Evolutionary conservation across 345 rosid genomes (phyloP).

Genomic region (Gossypium turneri): DNA sequence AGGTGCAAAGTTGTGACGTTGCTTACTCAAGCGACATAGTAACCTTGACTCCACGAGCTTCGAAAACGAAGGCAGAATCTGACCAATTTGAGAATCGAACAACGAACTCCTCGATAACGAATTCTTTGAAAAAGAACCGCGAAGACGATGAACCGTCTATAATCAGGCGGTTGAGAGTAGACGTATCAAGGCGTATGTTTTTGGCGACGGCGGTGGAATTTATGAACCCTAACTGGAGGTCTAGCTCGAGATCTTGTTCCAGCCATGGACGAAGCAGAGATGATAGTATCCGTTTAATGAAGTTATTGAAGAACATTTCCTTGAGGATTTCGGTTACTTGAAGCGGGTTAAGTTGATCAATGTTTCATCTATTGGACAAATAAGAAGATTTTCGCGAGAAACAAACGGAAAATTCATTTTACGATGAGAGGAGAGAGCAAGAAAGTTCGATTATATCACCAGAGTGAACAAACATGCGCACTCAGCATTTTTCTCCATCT

Average conservation of each 20-base stretch:
- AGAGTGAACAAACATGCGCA: background rate
- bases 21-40: constrained; percentile 17
- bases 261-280: constrained; percentile 67
- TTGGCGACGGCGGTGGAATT: constrained; percentile 40
- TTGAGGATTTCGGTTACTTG: background rate
- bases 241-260: constrained; percentile 59
- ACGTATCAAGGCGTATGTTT: constrained; percentile 46
- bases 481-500: background rate
- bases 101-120: constrained; percentile 44
- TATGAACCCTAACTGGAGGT: constrained; percentile 54
- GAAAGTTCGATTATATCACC: background rate
- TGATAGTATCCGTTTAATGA: constrained; percentile 47
- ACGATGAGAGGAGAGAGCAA: background rate
- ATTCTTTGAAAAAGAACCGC: constrained; percentile 38
- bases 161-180: constrained; percentile 43
- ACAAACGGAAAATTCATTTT: background rate
- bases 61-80: constrained; percentile 46
- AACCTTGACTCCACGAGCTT: constrained; percentile 51
- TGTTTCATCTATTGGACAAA: background rate
- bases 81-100: constrained; percentile 74
- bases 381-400: background rate
- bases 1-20: background rate
- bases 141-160: constrained; percentile 40
- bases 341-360: background rate
- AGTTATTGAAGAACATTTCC: constrained; percentile 38